phyloP scores from a whole-genome alignment of 1,284 basidiomycete genomes.

The Schizophyllum commune region DNA sequence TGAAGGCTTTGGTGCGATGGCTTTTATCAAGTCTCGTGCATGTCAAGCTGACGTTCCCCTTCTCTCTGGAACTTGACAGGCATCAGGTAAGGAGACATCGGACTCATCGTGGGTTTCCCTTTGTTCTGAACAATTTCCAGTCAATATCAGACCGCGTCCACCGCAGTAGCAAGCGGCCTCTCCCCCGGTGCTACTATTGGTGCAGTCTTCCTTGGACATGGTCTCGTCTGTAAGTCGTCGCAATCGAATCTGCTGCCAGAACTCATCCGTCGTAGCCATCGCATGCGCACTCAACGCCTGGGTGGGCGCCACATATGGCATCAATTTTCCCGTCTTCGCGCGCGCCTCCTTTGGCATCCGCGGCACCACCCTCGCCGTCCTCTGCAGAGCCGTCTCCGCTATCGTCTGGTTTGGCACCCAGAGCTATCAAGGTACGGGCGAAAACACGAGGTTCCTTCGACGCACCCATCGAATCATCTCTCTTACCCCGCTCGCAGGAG shows the following conservation, averaged over 20 bases:
- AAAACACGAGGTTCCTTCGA: too few relatives aligned
- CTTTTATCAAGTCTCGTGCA: neutral
- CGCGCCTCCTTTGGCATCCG: constrained; percentile 15
- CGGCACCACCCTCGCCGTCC: constrained; percentile 14
- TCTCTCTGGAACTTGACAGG: neutral
- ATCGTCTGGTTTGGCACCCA: constrained; percentile 15
- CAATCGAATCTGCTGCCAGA: neutral
- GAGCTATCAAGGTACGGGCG: constrained; percentile 12
- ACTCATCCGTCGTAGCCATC: constrained; percentile 7
- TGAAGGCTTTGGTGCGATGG: constrained; percentile 16
- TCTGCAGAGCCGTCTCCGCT: constrained; percentile 16
- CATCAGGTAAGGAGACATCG: constrained; percentile 6
- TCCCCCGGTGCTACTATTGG: constrained; percentile 13
- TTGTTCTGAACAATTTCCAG: constrained; percentile 3
- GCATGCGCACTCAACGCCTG: constrained; percentile 17
- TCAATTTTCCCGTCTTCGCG: constrained; percentile 12
- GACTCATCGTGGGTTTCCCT: neutral
- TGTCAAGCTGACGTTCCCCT: neutral
- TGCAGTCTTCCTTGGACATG: constrained; percentile 16
- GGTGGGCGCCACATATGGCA: constrained; percentile 16
- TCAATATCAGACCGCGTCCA: constrained; percentile 19
- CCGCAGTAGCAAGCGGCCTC: constrained; percentile 13
- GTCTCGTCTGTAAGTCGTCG: constrained; percentile 13
- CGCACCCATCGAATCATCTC: neutral
- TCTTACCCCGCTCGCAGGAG: constrained; percentile 7